phyloP scores from a whole-genome alignment of 331 rosid species.

The Erythrophleum ivorense region DNA sequence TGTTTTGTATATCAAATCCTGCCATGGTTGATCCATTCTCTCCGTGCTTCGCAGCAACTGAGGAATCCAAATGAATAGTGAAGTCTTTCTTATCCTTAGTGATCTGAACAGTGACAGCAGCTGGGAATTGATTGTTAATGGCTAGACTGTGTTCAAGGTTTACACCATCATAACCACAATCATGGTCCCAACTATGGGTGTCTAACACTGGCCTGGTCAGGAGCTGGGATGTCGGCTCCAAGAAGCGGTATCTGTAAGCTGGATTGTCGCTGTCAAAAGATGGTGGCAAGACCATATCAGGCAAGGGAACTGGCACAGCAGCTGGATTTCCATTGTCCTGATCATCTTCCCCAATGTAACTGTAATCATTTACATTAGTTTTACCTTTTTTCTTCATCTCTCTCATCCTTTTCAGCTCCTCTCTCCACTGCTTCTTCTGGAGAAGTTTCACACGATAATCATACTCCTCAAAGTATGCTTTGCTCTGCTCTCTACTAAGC shows the following conservation, averaged over 20 bases:
- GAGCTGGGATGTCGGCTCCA: slow-evolving; percentile 82
- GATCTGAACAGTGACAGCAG: slow-evolving; percentile 78
- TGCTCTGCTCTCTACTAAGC: slow-evolving; percentile 70
- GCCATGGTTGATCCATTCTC: slow-evolving; percentile 91
- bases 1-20: slow-evolving; percentile 86
- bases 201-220: slow-evolving; percentile 95
- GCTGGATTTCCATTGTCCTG: slow-evolving; percentile 67
- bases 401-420: slow-evolving; percentile 74
- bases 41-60: slow-evolving; percentile 86
- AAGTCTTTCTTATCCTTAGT: slow-evolving; percentile 98
- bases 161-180: slow-evolving; percentile 97
- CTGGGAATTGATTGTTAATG: slow-evolving; percentile 71
- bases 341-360: slow-evolving; percentile 63
- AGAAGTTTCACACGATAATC: slow-evolving; percentile 78
- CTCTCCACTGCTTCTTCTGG: slow-evolving; percentile 79
- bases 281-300: slow-evolving; percentile 75
- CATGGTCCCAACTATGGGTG: slow-evolving; percentile 98
- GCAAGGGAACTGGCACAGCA: slow-evolving; percentile 76
- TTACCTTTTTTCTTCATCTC: slow-evolving; percentile 70
- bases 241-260: slow-evolving; percentile 70
- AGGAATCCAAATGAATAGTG: slow-evolving; percentile 93
- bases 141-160: slow-evolving; percentile 81
- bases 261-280: slow-evolving; percentile 74
- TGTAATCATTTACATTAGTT: slow-evolving; percentile 48
- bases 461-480: slow-evolving; percentile 73